phyloP scores from a whole-genome alignment of 768 basidiomycete species.

The Tephrocybe sp. region DNA sequence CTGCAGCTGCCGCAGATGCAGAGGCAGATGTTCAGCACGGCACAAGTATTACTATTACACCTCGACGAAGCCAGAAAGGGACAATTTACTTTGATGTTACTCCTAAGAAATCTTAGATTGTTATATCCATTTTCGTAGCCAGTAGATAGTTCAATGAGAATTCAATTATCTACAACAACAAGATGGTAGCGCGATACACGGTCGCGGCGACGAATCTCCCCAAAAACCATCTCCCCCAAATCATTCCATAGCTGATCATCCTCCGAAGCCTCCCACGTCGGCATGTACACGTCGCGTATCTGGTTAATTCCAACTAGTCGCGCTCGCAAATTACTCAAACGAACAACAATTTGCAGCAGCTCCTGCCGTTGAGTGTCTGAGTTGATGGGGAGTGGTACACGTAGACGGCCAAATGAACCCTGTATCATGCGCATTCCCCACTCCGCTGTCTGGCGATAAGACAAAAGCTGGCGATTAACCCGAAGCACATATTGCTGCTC shows the following conservation, averaged over 20 bases:
- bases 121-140: too few relatives aligned
- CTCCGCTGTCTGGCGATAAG: conserved; percentile 47
- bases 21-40: too few relatives aligned
- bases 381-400: conserved; percentile 36
- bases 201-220: not conserved
- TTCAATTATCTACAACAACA: too few relatives aligned
- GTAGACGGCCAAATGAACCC: conserved; percentile 44
- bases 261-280: conserved; percentile 1
- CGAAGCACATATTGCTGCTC: conserved; percentile 2
- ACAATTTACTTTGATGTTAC: too few relatives aligned
- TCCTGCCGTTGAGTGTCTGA: not conserved
- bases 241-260: not conserved
- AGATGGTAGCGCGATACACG: too few relatives aligned
- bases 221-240: not conserved
- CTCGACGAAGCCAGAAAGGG: too few relatives aligned
- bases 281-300: conserved; percentile 31
- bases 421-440: conserved; percentile 50
- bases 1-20: conserved; percentile 27
- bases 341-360: conserved; percentile 33
- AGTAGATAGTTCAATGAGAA: too few relatives aligned
- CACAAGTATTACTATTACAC: too few relatives aligned
- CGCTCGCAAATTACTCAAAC: conserved; percentile 33
- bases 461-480: conserved; percentile 31
- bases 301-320: conserved; percentile 37
- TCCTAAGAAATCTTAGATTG: too few relatives aligned